Conservation (phyloP, 345 rosid genomes). For the Luvunga scandens region DNA sequence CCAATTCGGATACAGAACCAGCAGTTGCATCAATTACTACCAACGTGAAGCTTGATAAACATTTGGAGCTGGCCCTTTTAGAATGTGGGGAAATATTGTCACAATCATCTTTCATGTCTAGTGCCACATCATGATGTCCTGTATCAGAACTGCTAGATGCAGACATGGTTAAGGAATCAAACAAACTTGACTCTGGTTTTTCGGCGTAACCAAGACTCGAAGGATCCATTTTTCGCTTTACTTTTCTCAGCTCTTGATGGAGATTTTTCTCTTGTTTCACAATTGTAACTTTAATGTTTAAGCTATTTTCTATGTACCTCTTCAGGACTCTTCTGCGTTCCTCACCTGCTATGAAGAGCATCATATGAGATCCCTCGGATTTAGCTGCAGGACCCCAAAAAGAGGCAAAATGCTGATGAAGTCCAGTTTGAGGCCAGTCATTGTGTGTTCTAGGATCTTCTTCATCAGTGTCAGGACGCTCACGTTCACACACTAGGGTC, state of each 20-base stretch:
- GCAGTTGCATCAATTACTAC: slow-evolving; percentile 26
- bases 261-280: slow-evolving; percentile 21
- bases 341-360: slow-evolving; percentile 26
- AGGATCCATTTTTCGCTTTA: slow-evolving; percentile 23
- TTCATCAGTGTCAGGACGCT: background rate
- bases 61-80: slow-evolving; percentile 16
- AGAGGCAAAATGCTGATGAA: slow-evolving; percentile 22
- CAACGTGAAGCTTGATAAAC: slow-evolving; percentile 15
- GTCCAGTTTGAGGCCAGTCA: slow-evolving; percentile 13
- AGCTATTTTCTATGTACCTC: slow-evolving; percentile 30
- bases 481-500: background rate
- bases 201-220: background rate
- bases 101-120: slow-evolving; percentile 15
- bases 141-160: slow-evolving; percentile 12
- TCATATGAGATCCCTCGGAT: slow-evolving; percentile 31
- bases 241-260: slow-evolving; percentile 15
- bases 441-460: slow-evolving; percentile 1
- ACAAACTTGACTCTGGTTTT: slow-evolving; percentile 2
- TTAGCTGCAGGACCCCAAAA: slow-evolving; percentile 20
- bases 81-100: slow-evolving; percentile 8
- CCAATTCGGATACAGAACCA: slow-evolving; percentile 10
- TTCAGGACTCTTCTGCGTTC: slow-evolving; percentile 30
- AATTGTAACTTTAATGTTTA: slow-evolving; percentile 28
- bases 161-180: slow-evolving; percentile 10
- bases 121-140: slow-evolving; percentile 4